Conservation (phyloP, 805 yeast species). For the Scheffersomyces spartinae region DNA sequence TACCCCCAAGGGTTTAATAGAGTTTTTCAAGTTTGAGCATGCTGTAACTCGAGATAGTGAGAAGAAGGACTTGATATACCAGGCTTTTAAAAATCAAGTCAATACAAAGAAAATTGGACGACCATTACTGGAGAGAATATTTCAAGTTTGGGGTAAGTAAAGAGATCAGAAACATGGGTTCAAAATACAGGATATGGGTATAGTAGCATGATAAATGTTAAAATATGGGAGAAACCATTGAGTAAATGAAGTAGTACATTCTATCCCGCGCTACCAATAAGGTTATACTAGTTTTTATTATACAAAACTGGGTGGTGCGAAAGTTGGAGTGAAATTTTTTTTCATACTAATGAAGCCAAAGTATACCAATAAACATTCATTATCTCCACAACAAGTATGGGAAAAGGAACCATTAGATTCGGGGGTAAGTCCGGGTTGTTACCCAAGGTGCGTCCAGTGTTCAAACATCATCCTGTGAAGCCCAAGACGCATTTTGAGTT, state of each 20-base stretch:
- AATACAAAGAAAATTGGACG: slow-evolving; percentile 43
- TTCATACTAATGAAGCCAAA: no score
- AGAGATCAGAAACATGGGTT: slow-evolving; percentile 1
- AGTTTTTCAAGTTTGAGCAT: slow-evolving; percentile 25
- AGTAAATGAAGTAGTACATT: no score
- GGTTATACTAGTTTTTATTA: no score
- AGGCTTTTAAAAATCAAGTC: slow-evolving; percentile 28
- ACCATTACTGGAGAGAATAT: slow-evolving; percentile 39
- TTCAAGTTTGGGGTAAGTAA: slow-evolving; percentile 46
- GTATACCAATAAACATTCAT: no score
- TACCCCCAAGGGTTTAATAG: slow-evolving; percentile 55
- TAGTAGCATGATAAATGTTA: no score
- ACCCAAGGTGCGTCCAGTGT: slow-evolving; percentile 66
- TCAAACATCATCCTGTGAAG: slow-evolving; percentile 50
- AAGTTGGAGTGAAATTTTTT: no score
- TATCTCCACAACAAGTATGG: slow-evolving; percentile 29
- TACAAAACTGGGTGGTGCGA: no score
- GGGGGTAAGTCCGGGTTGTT: slow-evolving; percentile 72
- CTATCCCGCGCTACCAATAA: no score
- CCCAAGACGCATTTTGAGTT: slow-evolving; percentile 33
- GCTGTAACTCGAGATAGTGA: slow-evolving; percentile 14
- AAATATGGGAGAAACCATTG: no score
- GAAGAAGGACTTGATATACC: slow-evolving; percentile 17
- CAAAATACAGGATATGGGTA: no score
- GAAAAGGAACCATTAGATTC: slow-evolving; percentile 37